Evolutionary conservation across 2,329 filamentous ascomycete genomes (phyloP).

Genomic region (Aspergillus fumigatus): DNA sequence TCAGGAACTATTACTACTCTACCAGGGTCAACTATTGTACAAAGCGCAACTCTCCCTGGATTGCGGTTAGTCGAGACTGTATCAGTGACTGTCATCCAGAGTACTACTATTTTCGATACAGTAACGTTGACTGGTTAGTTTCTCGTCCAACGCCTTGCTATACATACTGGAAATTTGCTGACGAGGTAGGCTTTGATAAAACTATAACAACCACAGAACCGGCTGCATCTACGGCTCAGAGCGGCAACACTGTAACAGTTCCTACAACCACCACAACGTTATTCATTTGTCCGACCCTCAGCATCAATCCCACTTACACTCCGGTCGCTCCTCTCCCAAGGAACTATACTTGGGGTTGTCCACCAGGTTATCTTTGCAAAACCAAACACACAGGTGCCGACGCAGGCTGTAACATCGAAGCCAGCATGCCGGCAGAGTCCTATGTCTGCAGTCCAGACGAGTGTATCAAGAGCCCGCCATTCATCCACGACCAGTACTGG

Average conservation of each 20-base stretch:
- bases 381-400: conserved; percentile 24
- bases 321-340: conserved; percentile 20
- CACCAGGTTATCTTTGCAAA: conserved; percentile 39
- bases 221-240: neutral
- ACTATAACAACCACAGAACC: neutral
- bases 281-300: conserved; percentile 26
- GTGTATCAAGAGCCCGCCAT: conserved; percentile 31
- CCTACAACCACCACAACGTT: conserved; percentile 13
- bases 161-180: conserved; percentile 1
- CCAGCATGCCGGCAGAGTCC: conserved; percentile 30
- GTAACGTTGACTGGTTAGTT: neutral
- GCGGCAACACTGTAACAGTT: neutral
- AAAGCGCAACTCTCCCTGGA: neutral
- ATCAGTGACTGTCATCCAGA: conserved; percentile 11
- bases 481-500: conserved; percentile 25
- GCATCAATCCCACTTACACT: conserved; percentile 28
- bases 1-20: neutral
- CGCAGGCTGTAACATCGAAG: conserved; percentile 34
- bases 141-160: neutral
- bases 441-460: conserved; percentile 37
- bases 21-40: neutral
- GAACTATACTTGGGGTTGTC: conserved; percentile 36
- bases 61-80: neutral
- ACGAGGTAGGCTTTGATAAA: neutral
- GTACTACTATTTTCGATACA: conserved; percentile 13